Evolutionary conservation across 306 rosid species (phyloP).

Genomic region (Albizia julibrissin): DNA sequence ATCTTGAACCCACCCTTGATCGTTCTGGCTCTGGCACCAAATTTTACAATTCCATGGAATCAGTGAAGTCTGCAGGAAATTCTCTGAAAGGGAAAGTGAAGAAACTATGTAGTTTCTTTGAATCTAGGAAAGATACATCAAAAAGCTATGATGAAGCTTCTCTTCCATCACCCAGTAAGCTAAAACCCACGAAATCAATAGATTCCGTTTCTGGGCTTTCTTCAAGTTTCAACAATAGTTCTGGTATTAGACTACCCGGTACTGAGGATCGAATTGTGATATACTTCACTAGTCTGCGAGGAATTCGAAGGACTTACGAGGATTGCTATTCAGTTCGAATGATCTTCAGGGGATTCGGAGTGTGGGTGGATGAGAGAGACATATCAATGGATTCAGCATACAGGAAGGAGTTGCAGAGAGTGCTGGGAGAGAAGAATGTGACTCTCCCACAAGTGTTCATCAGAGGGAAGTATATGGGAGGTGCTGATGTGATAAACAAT

Average conservation of each 20-base stretch:
- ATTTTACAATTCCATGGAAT: slow-evolving; percentile 58
- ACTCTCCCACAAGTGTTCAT: slow-evolving; percentile 78
- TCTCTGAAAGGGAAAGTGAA: slow-evolving; percentile 80
- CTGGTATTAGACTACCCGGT: slow-evolving; percentile 50
- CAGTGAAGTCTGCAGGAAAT: slow-evolving; percentile 57
- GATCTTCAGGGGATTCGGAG: slow-evolving; percentile 83
- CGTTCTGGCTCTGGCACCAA: slow-evolving; percentile 59
- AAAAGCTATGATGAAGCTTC: slow-evolving; percentile 34
- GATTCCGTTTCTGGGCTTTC: slow-evolving; percentile 41
- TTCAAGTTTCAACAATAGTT: background rate
- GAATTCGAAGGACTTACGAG: slow-evolving; percentile 84
- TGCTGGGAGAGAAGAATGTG: slow-evolving; percentile 63
- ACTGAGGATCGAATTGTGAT: slow-evolving; percentile 83
- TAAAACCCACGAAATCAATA: slow-evolving; percentile 44
- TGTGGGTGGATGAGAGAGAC: slow-evolving; percentile 95
- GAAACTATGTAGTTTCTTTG: slow-evolving; percentile 73
- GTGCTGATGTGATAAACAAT: slow-evolving; percentile 74
- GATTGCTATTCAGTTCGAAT: slow-evolving; percentile 85
- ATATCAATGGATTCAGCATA: slow-evolving; percentile 77
- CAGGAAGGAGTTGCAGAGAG: slow-evolving; percentile 69
- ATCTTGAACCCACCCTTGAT: slow-evolving; percentile 33
- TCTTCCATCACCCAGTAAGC: slow-evolving; percentile 34
- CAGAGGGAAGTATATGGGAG: slow-evolving; percentile 79
- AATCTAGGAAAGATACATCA: slow-evolving; percentile 40
- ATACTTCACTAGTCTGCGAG: slow-evolving; percentile 80